Percentiles rank a stretch among this genome's conserved stretches.
These are phyloP conservation scores for Talaromyces borbonicus DNA, from an alignment of 495 filamentous ascomycete genomes.

Conservation along the genomic window DNA sequence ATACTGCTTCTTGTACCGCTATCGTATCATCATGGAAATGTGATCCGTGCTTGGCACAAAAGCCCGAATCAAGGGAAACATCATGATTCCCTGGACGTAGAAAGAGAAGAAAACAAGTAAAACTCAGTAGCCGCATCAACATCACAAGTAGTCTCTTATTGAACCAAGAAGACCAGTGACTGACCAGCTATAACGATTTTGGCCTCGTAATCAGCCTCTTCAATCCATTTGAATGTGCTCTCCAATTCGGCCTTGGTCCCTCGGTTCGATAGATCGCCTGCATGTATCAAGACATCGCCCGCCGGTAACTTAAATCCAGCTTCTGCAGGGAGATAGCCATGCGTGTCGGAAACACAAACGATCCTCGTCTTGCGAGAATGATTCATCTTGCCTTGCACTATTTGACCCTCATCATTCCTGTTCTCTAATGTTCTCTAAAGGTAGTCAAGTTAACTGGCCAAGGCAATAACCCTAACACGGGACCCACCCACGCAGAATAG, in stretches of 20 bases:
- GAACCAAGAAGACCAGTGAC: too few relatives aligned
- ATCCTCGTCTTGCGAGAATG: slow-evolving; percentile 40
- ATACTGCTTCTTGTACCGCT: slow-evolving; percentile 29
- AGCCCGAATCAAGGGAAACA: slow-evolving; percentile 55
- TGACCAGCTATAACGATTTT: slow-evolving; percentile 52
- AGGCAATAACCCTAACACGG: too few relatives aligned
- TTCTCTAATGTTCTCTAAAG: too few relatives aligned
- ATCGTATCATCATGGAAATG: slow-evolving; percentile 51
- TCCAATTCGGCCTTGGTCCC: slow-evolving; percentile 43
- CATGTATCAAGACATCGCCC: slow-evolving; percentile 53
- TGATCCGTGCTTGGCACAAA: slow-evolving; percentile 47
- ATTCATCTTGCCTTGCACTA: background rate
- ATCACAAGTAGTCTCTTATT: too few relatives aligned
- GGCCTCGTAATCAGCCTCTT: slow-evolving; percentile 42
- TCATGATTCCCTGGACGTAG: slow-evolving; percentile 62
- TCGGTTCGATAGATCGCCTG: slow-evolving; percentile 50
- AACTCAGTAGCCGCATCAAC: too few relatives aligned
- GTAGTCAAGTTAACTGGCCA: too few relatives aligned
- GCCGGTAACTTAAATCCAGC: slow-evolving; percentile 44
- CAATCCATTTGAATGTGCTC: slow-evolving; percentile 47
- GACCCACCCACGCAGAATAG: too few relatives aligned
- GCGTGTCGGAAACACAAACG: slow-evolving; percentile 54
- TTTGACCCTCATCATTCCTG: too few relatives aligned
- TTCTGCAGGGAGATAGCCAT: slow-evolving; percentile 42
- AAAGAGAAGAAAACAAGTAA: background rate